A percentile compares a stretch with the other conserved stretches of the same genome.
Conservation (phyloP, 495 filamentous ascomycete genomes). For the Thermochaetoides thermophila region DNA sequence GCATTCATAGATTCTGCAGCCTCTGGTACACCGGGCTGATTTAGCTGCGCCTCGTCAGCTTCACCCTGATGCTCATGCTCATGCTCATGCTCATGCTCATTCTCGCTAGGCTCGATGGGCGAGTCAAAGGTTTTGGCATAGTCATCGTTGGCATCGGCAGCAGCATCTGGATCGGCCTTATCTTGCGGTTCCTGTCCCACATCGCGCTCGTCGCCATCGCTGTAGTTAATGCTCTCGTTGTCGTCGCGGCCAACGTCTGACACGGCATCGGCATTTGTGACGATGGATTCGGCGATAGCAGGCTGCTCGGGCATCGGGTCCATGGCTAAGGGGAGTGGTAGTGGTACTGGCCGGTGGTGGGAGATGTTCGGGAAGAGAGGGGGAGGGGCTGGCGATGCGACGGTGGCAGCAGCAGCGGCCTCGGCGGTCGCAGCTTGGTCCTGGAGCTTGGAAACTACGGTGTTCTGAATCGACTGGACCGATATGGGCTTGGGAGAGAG, state of each 20-base stretch:
- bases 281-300: conserved; percentile 16
- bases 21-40: conserved; percentile 32
- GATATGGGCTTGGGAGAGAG: conserved; percentile 15
- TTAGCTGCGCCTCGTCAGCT: conserved; percentile 22
- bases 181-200: conserved; percentile 4
- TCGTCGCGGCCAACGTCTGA: too few relatives aligned
- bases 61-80: conserved; percentile 14
- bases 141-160: conserved; percentile 30
- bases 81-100: too few relatives aligned
- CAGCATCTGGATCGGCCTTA: conserved; percentile 12
- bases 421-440: conserved; percentile 16
- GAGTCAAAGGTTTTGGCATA: conserved; percentile 36
- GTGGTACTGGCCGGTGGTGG: too few relatives aligned
- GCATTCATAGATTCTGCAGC: conserved; percentile 24
- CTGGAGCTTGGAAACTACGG: conserved; percentile 24
- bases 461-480: conserved; percentile 12
- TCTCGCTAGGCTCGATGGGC: too few relatives aligned
- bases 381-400: not conserved
- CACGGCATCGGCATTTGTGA: too few relatives aligned
- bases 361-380: not conserved
- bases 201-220: conserved; percentile 15
- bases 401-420: conserved; percentile 4
- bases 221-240: conserved; percentile 22
- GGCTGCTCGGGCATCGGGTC: conserved; percentile 4
- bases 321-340: conserved; percentile 6